These are phyloP conservation scores for Xylaria digitata DNA, from an alignment of 2,329 filamentous ascomycete species.

Conservation along the genomic window DNA sequence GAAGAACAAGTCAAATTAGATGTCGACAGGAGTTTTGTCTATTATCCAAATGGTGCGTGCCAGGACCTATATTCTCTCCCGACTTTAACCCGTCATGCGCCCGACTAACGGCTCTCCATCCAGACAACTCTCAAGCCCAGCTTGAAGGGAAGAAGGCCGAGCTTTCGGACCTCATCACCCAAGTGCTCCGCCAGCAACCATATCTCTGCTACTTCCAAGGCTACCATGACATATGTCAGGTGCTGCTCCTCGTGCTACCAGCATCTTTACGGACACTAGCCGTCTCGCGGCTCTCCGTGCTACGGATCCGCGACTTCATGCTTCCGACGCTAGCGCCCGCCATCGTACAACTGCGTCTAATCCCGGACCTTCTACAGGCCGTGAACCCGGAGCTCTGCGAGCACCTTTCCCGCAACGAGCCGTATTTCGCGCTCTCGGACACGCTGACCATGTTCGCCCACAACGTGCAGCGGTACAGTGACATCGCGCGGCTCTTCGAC, in stretches of 20 bases:
- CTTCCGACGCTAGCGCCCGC: slow-evolving; percentile 86
- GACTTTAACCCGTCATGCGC: background rate
- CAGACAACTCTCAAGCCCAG: slow-evolving; percentile 76
- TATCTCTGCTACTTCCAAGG: slow-evolving; percentile 97
- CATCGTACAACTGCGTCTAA: slow-evolving; percentile 84
- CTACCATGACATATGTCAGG: slow-evolving; percentile 98
- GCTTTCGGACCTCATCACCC: slow-evolving; percentile 82
- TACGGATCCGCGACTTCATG: slow-evolving; percentile 98
- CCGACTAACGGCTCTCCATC: background rate
- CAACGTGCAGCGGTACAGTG: slow-evolving; percentile 88
- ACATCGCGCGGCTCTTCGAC: slow-evolving; percentile 92
- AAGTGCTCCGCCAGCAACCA: slow-evolving; percentile 82
- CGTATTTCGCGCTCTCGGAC: slow-evolving; percentile 93
- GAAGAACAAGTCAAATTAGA: slow-evolving; percentile 93
- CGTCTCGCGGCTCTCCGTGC: slow-evolving; percentile 83
- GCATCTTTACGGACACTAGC: slow-evolving; percentile 68
- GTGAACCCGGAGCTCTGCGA: slow-evolving; percentile 77
- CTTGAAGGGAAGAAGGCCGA: slow-evolving; percentile 77
- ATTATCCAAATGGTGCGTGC: slow-evolving; percentile 82
- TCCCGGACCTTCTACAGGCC: slow-evolving; percentile 81
- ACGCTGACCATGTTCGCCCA: slow-evolving; percentile 97
- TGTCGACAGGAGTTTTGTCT: slow-evolving; percentile 95
- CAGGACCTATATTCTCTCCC: slow-evolving; percentile 40
- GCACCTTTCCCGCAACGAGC: slow-evolving; percentile 82
- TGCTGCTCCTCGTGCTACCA: slow-evolving; percentile 87